A percentile compares a stretch with the other conserved stretches of the same genome.
phyloP scores from a whole-genome alignment of 78 protist genomes.

The Paulinella micropora region DNA sequence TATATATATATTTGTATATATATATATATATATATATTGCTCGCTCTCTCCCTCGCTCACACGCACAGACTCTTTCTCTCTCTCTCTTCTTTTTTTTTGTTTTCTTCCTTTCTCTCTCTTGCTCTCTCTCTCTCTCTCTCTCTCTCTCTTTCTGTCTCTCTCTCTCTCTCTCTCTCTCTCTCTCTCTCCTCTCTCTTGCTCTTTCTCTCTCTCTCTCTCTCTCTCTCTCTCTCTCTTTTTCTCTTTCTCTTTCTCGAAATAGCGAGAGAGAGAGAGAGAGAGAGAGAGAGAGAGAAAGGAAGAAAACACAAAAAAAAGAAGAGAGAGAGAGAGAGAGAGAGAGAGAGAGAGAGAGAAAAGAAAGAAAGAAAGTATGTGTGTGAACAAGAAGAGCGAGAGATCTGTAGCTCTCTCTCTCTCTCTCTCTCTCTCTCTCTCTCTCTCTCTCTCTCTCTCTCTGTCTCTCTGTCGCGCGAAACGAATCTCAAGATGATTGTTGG shows the following conservation, averaged over 20 bases:
- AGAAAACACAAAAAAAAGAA: not conserved
- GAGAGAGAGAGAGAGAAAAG: not conserved
- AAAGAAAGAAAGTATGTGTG: not conserved
- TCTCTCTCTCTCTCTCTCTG: not conserved
- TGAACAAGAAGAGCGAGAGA: not conserved
- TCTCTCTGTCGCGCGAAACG: not conserved
- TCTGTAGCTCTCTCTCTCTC: not conserved
- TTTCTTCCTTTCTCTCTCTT: not conserved
- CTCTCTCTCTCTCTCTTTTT: not conserved
- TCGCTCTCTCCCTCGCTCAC: not conserved
- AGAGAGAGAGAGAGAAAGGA: not conserved
- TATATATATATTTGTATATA: no score
- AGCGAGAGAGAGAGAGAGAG: not conserved
- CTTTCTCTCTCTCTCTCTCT: not conserved
- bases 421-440: not conserved
- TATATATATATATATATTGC: no score
- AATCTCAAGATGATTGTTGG: no score
- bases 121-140: not conserved
- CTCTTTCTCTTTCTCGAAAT: not conserved
- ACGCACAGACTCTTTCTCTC: not conserved
- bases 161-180: not conserved
- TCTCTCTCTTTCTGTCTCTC: not conserved
- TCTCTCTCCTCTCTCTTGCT: not conserved
- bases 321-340: not conserved
- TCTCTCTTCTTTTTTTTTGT: not conserved